These are phyloP conservation scores for Oenanthe javanica DNA, from an alignment of 140 eudicot species.

Conservation along the genomic window DNA sequence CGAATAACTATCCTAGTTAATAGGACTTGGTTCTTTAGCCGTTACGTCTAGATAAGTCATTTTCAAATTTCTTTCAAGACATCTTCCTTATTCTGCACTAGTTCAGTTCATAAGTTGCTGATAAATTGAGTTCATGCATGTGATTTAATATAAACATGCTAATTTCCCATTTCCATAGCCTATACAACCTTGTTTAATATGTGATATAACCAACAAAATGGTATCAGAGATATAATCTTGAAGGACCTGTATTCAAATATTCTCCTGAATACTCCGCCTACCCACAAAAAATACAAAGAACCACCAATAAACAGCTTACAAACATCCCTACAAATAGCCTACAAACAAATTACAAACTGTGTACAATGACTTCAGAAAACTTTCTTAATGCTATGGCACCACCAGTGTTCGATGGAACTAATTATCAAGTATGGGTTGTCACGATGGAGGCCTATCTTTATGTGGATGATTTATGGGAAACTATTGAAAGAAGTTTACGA, in stretches of 20 bases:
- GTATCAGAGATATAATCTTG: not conserved
- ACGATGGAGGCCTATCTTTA: not conserved
- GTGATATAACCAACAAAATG: not conserved
- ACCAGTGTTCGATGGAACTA: not conserved
- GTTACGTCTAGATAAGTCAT: not conserved
- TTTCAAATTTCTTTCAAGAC: not conserved
- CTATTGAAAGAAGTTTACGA: not conserved
- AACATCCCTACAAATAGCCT: not conserved
- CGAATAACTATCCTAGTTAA: not conserved
- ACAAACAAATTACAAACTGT: not conserved
- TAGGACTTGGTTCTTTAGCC: too few species aligned
- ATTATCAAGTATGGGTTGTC: not conserved
- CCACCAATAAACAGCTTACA: not conserved
- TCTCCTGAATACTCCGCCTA: not conserved
- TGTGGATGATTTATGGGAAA: not conserved
- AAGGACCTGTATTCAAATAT: not conserved
- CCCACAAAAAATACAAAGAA: not conserved
- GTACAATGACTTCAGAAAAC: not conserved
- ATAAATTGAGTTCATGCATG: too few species aligned
- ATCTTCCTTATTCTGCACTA: not conserved
- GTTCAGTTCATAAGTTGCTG: not conserved
- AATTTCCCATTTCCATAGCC: not conserved
- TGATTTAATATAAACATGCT: not conserved
- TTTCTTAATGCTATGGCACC: not conserved
- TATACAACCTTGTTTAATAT: not conserved